Conservation (phyloP, 345 rosid species). For the Ailanthus altissimus region DNA sequence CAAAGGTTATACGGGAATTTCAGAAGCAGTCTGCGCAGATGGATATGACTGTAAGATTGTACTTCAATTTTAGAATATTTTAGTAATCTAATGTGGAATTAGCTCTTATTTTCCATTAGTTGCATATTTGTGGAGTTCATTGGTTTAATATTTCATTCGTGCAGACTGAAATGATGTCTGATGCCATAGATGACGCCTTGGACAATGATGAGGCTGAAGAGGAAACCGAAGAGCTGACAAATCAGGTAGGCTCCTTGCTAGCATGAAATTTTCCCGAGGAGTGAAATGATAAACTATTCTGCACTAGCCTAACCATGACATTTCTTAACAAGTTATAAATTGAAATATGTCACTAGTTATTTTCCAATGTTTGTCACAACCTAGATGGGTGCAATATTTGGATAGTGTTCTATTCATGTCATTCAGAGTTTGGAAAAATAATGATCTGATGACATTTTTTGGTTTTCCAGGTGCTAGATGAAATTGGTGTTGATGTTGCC, state of each 20-base stretch:
- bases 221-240: conserved; percentile 90
- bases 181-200: conserved; percentile 81
- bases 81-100: not conserved
- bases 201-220: conserved; percentile 96
- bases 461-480: conserved; percentile 77
- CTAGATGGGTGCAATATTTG: not conserved
- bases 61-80: conserved; percentile 14
- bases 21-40: conserved; percentile 92
- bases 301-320: not conserved
- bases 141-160: conserved; percentile 22
- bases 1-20: conserved; percentile 71
- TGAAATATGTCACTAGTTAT: not conserved
- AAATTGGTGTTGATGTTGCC: conserved; percentile 92
- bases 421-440: not conserved
- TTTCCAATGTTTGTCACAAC: not conserved
- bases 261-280: not conserved
- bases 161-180: conserved; percentile 98
- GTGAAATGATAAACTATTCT: not conserved
- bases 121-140: conserved; percentile 22
- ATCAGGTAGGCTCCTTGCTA: conserved; percentile 54
- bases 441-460: conserved; percentile 2
- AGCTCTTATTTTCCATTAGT: conserved; percentile 10
- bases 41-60: conserved; percentile 92
- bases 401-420: not conserved
- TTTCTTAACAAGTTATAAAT: not conserved